Conservation (phyloP, 176 grass and related monocot genomes). For the Cymbopogon citratus region DNA sequence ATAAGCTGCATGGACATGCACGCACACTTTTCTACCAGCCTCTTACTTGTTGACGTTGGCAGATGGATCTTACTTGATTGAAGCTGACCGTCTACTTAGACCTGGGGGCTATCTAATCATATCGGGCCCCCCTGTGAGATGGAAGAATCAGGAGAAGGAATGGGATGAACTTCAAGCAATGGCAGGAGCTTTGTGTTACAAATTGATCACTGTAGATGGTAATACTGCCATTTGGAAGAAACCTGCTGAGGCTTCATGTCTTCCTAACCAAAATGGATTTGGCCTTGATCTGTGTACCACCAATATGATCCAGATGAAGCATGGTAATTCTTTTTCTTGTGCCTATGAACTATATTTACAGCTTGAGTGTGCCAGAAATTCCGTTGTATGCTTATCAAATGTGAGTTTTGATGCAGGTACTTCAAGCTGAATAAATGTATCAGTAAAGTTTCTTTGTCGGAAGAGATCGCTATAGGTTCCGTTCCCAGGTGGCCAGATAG, state of each 20-base stretch:
- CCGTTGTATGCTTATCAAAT: constrained; percentile 11
- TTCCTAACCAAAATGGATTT: constrained; percentile 57
- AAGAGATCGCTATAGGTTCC: constrained; percentile 58
- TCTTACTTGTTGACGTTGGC: constrained; percentile 28
- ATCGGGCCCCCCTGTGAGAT: constrained; percentile 77
- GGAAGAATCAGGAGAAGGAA: constrained; percentile 78
- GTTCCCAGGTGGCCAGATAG: constrained; percentile 77
- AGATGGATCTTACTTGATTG: constrained; percentile 95
- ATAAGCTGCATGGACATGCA: constrained; percentile 8
- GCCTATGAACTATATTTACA: not conserved
- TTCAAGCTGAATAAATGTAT: constrained; percentile 79
- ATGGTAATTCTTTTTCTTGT: constrained; percentile 51
- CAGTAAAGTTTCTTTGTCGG: constrained; percentile 36
- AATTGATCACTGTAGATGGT: constrained; percentile 62
- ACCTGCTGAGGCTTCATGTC: constrained; percentile 43
- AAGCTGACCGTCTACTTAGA: constrained; percentile 83
- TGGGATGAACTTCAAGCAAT: constrained; percentile 65
- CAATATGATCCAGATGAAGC: constrained; percentile 72
- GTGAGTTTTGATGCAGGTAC: constrained; percentile 55
- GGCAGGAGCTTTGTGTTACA: constrained; percentile 58
- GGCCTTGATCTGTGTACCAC: constrained; percentile 53
- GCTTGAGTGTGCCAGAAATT: not conserved
- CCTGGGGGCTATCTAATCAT: constrained; percentile 82
- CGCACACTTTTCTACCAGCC: not conserved
- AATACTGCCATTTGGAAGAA: constrained; percentile 96